These are phyloP conservation scores for Cetraspora pellucida DNA, from an alignment of 192 early-diverging fungal genomes.

Conservation along the genomic window DNA sequence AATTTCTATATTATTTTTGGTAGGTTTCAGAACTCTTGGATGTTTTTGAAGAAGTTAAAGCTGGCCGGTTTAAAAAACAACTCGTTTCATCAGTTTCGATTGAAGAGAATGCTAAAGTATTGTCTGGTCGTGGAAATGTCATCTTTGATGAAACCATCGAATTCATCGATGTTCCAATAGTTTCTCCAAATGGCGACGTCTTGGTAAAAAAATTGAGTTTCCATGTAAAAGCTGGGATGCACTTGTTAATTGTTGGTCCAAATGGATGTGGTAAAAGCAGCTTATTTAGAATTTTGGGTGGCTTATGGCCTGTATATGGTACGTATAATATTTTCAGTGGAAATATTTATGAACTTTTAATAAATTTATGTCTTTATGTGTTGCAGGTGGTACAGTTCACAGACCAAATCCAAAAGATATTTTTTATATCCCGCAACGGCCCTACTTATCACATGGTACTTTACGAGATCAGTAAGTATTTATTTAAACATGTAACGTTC, in stretches of 20 bases:
- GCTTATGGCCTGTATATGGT: conserved; percentile 96
- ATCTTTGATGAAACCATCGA: conserved; percentile 80
- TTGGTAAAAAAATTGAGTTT: conserved; percentile 84
- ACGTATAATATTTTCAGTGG: background rate
- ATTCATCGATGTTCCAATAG: conserved; percentile 90
- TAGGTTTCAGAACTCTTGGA: conserved; percentile 76
- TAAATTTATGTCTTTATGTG: background rate
- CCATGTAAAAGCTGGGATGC: conserved; percentile 87
- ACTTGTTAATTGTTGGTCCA: conserved; percentile 91
- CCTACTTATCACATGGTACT: conserved; percentile 93
- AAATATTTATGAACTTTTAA: background rate
- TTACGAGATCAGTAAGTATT: conserved; percentile 83
- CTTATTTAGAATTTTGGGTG: conserved; percentile 94
- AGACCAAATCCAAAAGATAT: conserved; percentile 82
- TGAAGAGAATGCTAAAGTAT: conserved; percentile 54
- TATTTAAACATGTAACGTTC: no score
- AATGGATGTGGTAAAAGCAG: conserved; percentile 95
- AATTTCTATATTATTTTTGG: background rate
- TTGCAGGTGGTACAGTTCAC: conserved; percentile 65
- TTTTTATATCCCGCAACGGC: conserved; percentile 98
- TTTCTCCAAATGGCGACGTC: conserved; percentile 94
- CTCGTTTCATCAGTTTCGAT: conserved; percentile 61
- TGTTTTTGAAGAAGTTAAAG: conserved; percentile 86
- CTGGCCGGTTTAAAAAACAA: conserved; percentile 75
- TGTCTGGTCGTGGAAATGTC: conserved; percentile 67